These are phyloP conservation scores for Oryza glumipatula DNA, from an alignment of 176 grass and related monocot species.

Conservation along the genomic window DNA sequence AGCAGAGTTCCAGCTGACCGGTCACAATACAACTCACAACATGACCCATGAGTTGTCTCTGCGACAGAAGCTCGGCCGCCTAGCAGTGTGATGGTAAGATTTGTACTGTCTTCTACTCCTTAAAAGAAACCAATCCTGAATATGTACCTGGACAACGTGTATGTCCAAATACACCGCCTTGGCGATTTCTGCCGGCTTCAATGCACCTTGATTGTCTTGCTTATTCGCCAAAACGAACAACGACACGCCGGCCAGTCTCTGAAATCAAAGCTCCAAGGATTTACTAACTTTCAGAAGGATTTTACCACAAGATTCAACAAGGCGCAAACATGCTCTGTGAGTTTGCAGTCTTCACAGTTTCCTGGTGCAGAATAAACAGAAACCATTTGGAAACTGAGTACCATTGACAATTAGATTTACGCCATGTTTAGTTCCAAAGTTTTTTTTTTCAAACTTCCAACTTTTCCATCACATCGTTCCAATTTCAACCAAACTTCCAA, in stretches of 20 bases:
- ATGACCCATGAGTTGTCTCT: too few relatives aligned
- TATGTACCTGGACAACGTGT: too few relatives aligned
- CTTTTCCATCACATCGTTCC: too few relatives aligned
- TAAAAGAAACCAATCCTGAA: too few relatives aligned
- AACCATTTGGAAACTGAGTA: not conserved
- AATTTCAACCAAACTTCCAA: too few relatives aligned
- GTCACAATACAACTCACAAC: too few relatives aligned
- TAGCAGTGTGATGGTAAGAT: too few relatives aligned
- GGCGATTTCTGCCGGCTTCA: not conserved
- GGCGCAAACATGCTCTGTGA: not conserved
- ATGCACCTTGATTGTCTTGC: not conserved
- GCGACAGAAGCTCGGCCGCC: too few relatives aligned
- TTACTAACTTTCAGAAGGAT: not conserved
- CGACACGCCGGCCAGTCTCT: slow-evolving; percentile 60
- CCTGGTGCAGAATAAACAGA: not conserved
- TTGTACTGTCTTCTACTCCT: not conserved
- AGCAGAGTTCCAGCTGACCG: too few relatives aligned
- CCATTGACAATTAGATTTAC: not conserved
- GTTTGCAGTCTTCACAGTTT: not conserved
- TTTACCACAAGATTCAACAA: not conserved
- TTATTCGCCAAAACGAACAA: too few relatives aligned
- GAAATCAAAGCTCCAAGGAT: not conserved
- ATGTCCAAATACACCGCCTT: not conserved
- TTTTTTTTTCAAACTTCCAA: too few relatives aligned
- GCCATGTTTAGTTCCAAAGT: not conserved